Percentiles rank a stretch among this genome's conserved stretches.
Evolutionary conservation across 768 basidiomycete genomes (phyloP).

Genomic region (Gelatoporia subvermispora): DNA sequence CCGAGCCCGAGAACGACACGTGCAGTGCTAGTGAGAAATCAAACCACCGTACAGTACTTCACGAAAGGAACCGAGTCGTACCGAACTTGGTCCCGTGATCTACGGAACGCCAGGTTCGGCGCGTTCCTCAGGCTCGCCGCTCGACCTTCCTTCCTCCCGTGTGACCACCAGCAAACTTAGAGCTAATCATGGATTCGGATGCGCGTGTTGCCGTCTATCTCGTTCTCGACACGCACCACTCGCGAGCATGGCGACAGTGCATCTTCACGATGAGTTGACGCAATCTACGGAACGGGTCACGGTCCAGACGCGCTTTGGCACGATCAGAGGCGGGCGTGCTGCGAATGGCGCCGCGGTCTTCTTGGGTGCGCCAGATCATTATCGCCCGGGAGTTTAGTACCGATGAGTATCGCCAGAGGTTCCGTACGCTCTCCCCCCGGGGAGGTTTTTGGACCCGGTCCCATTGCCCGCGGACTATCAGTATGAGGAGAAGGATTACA

Average conservation of each 20-base stretch:
- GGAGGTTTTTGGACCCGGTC: conserved; percentile 58
- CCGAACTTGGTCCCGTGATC: no score
- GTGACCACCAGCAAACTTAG: no score
- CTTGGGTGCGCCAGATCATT: conserved; percentile 43
- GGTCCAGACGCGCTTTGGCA: conserved; percentile 52
- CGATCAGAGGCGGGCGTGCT: conserved; percentile 53
- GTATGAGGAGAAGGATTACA: conserved; percentile 59
- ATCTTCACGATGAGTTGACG: conserved; percentile 55
- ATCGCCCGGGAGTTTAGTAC: background rate
- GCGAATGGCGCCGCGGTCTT: conserved; percentile 59
- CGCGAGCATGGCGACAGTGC: conserved; percentile 23
- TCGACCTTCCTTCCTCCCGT: no score
- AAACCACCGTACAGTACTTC: no score
- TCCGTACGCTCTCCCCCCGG: conserved; percentile 65
- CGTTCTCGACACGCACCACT: no score
- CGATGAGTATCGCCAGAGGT: conserved; percentile 42
- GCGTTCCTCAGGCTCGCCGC: no score
- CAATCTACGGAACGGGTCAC: conserved; percentile 36
- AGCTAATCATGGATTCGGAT: no score
- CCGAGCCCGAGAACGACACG: no score
- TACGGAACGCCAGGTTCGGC: no score
- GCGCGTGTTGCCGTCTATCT: no score
- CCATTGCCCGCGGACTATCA: conserved; percentile 47
- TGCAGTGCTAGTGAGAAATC: no score
- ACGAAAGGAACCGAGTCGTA: no score